Base-by-base conservation (phyloP, 2,329 filamentous ascomycete genomes). In the Phyllosticta paracitricarpa region DNA sequence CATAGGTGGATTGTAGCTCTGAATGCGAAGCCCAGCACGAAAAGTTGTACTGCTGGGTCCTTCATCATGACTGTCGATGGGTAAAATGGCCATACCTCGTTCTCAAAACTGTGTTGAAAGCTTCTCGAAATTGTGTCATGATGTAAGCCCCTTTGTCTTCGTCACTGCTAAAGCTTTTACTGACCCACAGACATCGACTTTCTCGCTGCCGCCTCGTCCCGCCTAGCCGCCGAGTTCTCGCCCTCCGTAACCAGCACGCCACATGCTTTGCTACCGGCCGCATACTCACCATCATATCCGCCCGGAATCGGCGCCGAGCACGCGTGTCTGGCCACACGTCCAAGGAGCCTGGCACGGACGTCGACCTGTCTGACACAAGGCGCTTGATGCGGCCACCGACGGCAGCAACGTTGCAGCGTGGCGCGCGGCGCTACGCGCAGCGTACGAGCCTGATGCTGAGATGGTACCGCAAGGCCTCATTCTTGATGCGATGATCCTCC, bases 301-400 rank as follows among this genome's bases (percentile, higher is more conserved):
- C 81, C 84, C 4, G 73, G 87, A 17, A 78, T 96, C 51, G 70
- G 81, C 66, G 72, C 82, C 67, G 91, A 96, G 69, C 81, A 93
- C 64, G 76, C 78, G 19, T 88, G 90, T 65, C 79, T 92, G 63
- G 78, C 83, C 54, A 70, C 79, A 61, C 70, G 4, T 65, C 69
- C 1, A 75, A 73, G 35, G 71, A 80, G n/a, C 82, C 86, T 1
- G 76, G 89, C 61, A 72, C 75, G 0, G 82, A 84, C 59, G 85
- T 96, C 68, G 89, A 96, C 73, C 79, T 91, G 19, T 78, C 82
- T 90, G 92, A 67, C 97, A 97, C 82, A 89, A 96, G 76, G 84
- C 86, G 2, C 84, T 90, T 40, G 83, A 89, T 22, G 75, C 83
- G 35, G 79, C 83, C 14, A 76, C 76, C 51, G 69, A 75, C 33